Percentiles rank a stretch among this genome's conserved stretches.
Evolutionary conservation across 805 yeast genomes (phyloP).

Genomic region (Torulaspora indica): DNA sequence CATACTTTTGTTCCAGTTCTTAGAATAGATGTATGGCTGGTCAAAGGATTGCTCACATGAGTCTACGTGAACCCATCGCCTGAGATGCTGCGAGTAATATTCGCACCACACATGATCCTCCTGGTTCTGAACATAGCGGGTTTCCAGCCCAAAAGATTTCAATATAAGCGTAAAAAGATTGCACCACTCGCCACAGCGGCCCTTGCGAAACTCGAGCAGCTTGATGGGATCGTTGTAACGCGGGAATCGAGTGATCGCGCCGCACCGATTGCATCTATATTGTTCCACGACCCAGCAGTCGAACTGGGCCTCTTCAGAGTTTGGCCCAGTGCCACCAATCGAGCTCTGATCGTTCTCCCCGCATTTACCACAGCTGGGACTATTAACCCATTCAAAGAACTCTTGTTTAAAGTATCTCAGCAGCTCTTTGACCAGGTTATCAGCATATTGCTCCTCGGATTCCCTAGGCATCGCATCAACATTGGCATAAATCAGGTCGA

Average conservation of each 20-base stretch:
- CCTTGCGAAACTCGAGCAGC: conserved; percentile 57
- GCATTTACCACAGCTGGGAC: conserved; percentile 58
- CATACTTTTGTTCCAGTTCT: conserved; percentile 94
- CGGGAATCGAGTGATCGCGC: conserved; percentile 53
- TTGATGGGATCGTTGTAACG: conserved; percentile 66
- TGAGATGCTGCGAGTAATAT: conserved; percentile 55
- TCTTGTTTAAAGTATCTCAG: conserved; percentile 68
- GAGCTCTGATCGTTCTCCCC: conserved; percentile 36
- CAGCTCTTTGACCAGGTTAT: conserved; percentile 52
- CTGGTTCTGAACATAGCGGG: conserved; percentile 75
- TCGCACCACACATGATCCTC: conserved; percentile 99
- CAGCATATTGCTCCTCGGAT: conserved; percentile 42
- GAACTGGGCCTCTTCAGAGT: conserved; percentile 39
- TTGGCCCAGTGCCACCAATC: conserved; percentile 43
- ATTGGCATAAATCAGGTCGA: conserved; percentile 52
- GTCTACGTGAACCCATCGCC: conserved; percentile 84
- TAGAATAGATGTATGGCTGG: conserved; percentile 68
- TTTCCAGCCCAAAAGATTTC: conserved; percentile 58
- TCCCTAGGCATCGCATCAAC: conserved; percentile 49
- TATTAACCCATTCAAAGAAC: conserved; percentile 80
- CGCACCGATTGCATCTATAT: conserved; percentile 57
- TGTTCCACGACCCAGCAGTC: conserved; percentile 59
- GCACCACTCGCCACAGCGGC: conserved; percentile 97
- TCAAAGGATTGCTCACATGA: conserved; percentile 85
- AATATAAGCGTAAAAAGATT: conserved; percentile 71